Conservation (phyloP, 2,329 filamentous ascomycete species). For the Talaromyces sp. region DNA sequence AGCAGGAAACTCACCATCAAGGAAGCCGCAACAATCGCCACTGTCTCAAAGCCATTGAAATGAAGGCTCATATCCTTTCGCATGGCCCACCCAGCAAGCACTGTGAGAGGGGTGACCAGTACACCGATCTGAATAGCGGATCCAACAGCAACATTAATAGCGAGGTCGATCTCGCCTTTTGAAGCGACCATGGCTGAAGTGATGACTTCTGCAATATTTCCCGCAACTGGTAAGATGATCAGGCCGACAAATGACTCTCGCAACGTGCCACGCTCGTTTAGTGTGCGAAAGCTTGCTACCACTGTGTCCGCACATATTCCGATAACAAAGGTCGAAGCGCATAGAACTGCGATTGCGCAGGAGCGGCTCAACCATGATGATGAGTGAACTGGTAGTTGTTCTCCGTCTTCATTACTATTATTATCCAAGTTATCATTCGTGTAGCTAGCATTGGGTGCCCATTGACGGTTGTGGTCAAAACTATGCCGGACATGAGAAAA, state of each 20-base stretch:
- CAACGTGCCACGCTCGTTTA: constrained; percentile 53
- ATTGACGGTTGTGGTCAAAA: background rate
- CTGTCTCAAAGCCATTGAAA: constrained; percentile 5
- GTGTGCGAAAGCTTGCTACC: constrained; percentile 62
- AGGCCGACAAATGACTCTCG: constrained; percentile 67
- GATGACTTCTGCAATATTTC: constrained; percentile 69
- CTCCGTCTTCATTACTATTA: background rate
- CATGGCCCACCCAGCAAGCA: constrained; percentile 68
- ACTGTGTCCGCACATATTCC: constrained; percentile 68
- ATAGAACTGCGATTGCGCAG: constrained; percentile 49
- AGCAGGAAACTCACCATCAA: background rate
- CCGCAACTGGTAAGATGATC: constrained; percentile 68
- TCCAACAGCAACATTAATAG: constrained; percentile 67
- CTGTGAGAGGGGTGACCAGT: constrained; percentile 65
- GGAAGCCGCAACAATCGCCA: background rate
- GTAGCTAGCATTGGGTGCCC: background rate
- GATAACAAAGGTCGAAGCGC: constrained; percentile 61
- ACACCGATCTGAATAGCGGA: constrained; percentile 68
- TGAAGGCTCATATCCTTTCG: constrained; percentile 40
- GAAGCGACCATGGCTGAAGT: constrained; percentile 66
- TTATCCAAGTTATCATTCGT: background rate
- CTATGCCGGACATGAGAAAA: background rate
- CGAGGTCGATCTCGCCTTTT: constrained; percentile 73
- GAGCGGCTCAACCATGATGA: background rate
- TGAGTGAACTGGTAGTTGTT: background rate